Conservation (phyloP, 177 flowering plant species). For the Vitis hybrid region DNA sequence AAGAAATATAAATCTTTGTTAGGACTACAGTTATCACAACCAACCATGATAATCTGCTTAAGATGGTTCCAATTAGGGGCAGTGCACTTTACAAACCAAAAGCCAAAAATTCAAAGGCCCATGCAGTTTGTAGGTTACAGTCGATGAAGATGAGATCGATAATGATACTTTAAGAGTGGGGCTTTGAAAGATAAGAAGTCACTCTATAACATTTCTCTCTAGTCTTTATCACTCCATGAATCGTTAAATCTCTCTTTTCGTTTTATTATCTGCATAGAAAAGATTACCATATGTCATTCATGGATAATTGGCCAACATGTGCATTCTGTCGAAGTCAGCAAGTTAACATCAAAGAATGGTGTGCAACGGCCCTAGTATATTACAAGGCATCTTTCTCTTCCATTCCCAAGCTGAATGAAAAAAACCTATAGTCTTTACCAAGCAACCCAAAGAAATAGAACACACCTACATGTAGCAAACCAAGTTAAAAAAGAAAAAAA, state of each 20-base stretch:
- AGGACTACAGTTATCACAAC: slow-evolving; percentile 29
- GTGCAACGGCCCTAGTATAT: neutral
- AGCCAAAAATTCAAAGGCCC: slow-evolving; percentile 24
- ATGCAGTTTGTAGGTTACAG: slow-evolving; percentile 28
- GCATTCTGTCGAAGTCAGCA: slow-evolving; percentile 25
- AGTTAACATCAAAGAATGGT: slow-evolving; percentile 7
- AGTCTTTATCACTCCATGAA: slow-evolving; percentile 56
- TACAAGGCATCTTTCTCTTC: neutral
- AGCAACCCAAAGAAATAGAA: neutral
- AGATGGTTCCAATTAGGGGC: slow-evolving; percentile 28
- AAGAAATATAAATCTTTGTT: slow-evolving; percentile 8
- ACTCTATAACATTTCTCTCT: slow-evolving; percentile 52
- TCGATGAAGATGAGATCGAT: slow-evolving; percentile 38
- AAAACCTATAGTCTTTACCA: neutral
- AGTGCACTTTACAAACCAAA: slow-evolving; percentile 39
- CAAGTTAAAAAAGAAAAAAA: neutral
- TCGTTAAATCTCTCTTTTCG: slow-evolving; percentile 60
- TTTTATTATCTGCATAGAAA: slow-evolving; percentile 71
- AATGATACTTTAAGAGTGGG: slow-evolving; percentile 36
- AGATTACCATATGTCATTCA: slow-evolving; percentile 49
- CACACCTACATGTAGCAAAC: neutral
- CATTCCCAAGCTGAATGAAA: neutral
- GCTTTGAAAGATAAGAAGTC: slow-evolving; percentile 42
- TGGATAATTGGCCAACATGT: slow-evolving; percentile 23
- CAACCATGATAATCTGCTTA: slow-evolving; percentile 34